Evolutionary conservation across 805 yeast genomes (phyloP), one percentile per base, ranked within the genome.

Genomic region (Monosporozyma solicola): DNA sequence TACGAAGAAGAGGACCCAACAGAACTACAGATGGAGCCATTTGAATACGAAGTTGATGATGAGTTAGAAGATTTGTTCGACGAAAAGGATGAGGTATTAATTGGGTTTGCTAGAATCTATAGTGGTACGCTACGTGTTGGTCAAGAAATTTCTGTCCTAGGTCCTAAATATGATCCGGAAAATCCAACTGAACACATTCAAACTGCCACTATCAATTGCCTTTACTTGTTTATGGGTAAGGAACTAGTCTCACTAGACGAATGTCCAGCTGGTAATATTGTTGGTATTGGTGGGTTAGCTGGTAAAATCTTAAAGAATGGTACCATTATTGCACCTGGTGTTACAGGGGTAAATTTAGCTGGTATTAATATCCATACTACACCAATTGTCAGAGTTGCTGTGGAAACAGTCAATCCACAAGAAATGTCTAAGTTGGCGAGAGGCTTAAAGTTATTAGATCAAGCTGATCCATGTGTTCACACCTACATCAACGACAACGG

Each of bases 221-320:
- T 94, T 41, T 91, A 80, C 61, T 71, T 94, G 52, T 74, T 94
- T 52, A 94, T 94, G 98, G 99, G 99, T 20, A 76, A 92, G 58
- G 97, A 94, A 55, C 72, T 92, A 37, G 81, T 90, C 2, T 76
- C 91, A 2, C 74, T 94, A 57, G 78, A 84, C 45, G 77, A 76
- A 16, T 96, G 92, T 5, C 96, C 96, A 2, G 92, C 97, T 1
- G 99, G 99, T 33, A 89, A 87, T 59, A 89, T 94, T 55, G 95
- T 88, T 6, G 99, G 97, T 50, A 84, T 94, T 49, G 92, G 90
- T 39, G 98, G 99, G 0, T 74, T 94, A 22, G 96, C 85, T 2
- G 87, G 87, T 7, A 82, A 81, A 51, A 77, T 94, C 33, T 68
- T 92, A 59, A 94, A 94, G 65, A 87, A 84, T 63, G 99, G 96